Percentiles rank a stretch among this genome's conserved stretches.
Evolutionary conservation across 2,329 filamentous ascomycete genomes (phyloP).

Genomic region (Calonectria hawksworthii): DNA sequence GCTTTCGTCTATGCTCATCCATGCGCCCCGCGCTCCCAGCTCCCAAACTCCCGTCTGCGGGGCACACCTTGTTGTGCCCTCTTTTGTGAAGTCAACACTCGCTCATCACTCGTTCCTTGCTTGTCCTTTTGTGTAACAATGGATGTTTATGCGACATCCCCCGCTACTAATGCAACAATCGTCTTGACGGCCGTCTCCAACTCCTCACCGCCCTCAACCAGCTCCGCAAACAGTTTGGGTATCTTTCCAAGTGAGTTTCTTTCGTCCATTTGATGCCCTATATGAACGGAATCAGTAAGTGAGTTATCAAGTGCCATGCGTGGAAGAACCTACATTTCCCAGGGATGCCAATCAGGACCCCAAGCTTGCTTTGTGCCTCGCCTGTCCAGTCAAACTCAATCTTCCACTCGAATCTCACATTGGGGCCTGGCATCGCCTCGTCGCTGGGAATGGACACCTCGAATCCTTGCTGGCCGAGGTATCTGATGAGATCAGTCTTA

Average conservation of each 20-base stretch:
- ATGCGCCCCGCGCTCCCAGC: slow-evolving; percentile 20
- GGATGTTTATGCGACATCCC: slow-evolving; percentile 53
- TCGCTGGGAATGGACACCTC: slow-evolving; percentile 57
- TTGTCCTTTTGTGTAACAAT: neutral
- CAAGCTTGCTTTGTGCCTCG: slow-evolving; percentile 73
- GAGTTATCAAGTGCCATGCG: neutral
- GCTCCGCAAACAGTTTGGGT: slow-evolving; percentile 70
- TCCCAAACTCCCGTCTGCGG: neutral
- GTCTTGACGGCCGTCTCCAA: slow-evolving; percentile 70
- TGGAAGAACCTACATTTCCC: slow-evolving; percentile 70
- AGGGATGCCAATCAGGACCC: slow-evolving; percentile 69
- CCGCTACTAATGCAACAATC: slow-evolving; percentile 71
- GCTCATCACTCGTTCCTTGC: slow-evolving; percentile 9
- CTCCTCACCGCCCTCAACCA: slow-evolving; percentile 69
- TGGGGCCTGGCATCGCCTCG: slow-evolving; percentile 51
- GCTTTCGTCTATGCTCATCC: neutral
- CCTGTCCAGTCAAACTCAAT: slow-evolving; percentile 81
- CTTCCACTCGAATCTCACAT: slow-evolving; percentile 71
- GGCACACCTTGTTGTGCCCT: neutral
- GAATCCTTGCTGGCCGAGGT: slow-evolving; percentile 66
- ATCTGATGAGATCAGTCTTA: slow-evolving; percentile 63
- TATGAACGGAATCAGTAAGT: slow-evolving; percentile 33
- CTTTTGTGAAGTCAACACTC: neutral
- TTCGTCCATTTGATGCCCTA: slow-evolving; percentile 73
- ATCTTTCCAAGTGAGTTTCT: slow-evolving; percentile 69